These are phyloP conservation scores for Penicillium brasilianum DNA, from an alignment of 2,329 filamentous ascomycete genomes.

Conservation along the genomic window DNA sequence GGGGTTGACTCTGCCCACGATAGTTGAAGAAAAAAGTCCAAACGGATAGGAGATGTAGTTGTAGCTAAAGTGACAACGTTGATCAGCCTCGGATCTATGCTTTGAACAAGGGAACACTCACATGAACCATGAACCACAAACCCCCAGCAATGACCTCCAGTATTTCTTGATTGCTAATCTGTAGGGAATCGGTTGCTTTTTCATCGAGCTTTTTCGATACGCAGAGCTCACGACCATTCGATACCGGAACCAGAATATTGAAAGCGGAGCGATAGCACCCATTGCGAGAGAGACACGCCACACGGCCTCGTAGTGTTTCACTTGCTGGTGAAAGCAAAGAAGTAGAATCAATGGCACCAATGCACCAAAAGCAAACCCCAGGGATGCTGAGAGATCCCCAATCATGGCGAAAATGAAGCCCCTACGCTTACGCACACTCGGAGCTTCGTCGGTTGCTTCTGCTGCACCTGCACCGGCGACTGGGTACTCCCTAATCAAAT, in stretches of 20 bases:
- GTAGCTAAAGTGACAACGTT: slow-evolving; percentile 40
- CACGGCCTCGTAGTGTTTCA: slow-evolving; percentile 49
- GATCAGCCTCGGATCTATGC: not conserved
- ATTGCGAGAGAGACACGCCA: slow-evolving; percentile 60
- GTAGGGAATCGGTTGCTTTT: slow-evolving; percentile 55
- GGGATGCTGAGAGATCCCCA: slow-evolving; percentile 55
- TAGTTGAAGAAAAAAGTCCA: slow-evolving; percentile 61
- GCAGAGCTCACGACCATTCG: slow-evolving; percentile 58
- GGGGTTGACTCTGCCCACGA: slow-evolving; percentile 53
- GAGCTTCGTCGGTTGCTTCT: slow-evolving; percentile 60
- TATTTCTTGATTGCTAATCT: slow-evolving; percentile 56
- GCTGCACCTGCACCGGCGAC: slow-evolving; percentile 55
- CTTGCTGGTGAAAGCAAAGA: slow-evolving; percentile 54
- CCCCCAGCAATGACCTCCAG: slow-evolving; percentile 55
- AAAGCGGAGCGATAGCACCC: slow-evolving; percentile 56
- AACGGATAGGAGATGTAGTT: slow-evolving; percentile 63
- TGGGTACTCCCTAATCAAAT: slow-evolving; percentile 53
- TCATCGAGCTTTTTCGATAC: slow-evolving; percentile 55
- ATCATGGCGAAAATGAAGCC: slow-evolving; percentile 65
- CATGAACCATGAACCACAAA: slow-evolving; percentile 56
- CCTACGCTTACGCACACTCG: slow-evolving; percentile 50
- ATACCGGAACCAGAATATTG: slow-evolving; percentile 60
- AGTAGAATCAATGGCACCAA: slow-evolving; percentile 58
- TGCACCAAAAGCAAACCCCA: slow-evolving; percentile 59
- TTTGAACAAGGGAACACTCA: slow-evolving; percentile 5